These are phyloP conservation scores for Pseudonitzschia multiseries DNA, from an alignment of 108 stramenopile species.

Conservation along the genomic window DNA sequence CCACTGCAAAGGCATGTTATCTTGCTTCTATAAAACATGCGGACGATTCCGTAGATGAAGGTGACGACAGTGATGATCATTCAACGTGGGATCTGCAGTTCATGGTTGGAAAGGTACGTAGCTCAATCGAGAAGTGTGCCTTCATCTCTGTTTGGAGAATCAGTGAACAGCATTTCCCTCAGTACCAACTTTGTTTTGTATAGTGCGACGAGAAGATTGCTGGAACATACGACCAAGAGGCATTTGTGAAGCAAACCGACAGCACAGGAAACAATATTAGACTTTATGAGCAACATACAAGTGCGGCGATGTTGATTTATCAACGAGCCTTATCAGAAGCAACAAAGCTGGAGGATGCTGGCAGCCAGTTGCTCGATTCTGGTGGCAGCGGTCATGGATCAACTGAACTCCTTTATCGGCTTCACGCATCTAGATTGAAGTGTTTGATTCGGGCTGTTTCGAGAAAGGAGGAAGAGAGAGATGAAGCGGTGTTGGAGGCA, in stretches of 20 bases:
- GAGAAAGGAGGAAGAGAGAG: conserved; percentile 39
- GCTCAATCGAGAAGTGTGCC: background rate
- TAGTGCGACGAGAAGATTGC: conserved; percentile 83
- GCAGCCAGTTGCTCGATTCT: conserved; percentile 39
- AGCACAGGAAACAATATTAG: conserved; percentile 13
- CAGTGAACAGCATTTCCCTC: background rate
- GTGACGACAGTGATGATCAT: conserved; percentile 33
- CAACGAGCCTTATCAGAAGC: conserved; percentile 51
- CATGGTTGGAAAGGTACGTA: conserved; percentile 79
- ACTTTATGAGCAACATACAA: conserved; percentile 65
- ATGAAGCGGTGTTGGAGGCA: conserved; percentile 59
- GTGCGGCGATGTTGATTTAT: conserved; percentile 57
- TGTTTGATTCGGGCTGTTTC: conserved; percentile 59
- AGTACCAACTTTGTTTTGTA: background rate
- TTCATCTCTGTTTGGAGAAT: background rate
- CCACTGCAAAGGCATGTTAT: conserved; percentile 56
- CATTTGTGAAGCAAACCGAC: conserved; percentile 24
- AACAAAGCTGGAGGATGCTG: conserved; percentile 46
- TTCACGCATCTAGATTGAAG: conserved; percentile 83
- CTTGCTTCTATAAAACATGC: conserved; percentile 41
- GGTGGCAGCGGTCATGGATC: conserved; percentile 86
- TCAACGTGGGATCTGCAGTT: conserved; percentile 70
- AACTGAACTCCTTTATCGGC: conserved; percentile 70
- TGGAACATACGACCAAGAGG: conserved; percentile 51
- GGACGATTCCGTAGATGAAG: conserved; percentile 26